phyloP scores from a whole-genome alignment of 192 early-diverging fungal species.

The Diversispora eburnea region DNA sequence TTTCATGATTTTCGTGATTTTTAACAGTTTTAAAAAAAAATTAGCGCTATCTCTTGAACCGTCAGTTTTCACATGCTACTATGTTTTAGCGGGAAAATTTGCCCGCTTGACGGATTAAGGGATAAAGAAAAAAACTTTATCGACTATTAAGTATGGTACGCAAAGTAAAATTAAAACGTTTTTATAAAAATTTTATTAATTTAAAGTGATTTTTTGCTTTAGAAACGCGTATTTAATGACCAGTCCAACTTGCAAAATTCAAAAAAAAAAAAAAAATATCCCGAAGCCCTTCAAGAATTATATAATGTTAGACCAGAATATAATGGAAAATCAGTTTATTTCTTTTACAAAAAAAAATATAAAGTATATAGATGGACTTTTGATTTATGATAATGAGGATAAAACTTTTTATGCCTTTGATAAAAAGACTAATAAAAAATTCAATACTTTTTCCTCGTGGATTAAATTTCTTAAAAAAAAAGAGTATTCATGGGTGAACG shows the following conservation, averaged over 20 bases:
- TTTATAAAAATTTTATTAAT: neutral
- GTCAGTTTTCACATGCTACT: too few species aligned
- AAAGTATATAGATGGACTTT: too few species aligned
- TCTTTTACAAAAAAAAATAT: neutral
- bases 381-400: too few species aligned
- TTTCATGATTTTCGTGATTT: too few species aligned
- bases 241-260: neutral
- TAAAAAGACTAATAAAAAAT: neutral
- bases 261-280: neutral
- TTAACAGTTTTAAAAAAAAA: too few species aligned
- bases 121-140: neutral
- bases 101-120: too few species aligned
- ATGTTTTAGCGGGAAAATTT: too few species aligned
- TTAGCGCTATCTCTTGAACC: too few species aligned
- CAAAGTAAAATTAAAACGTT: neutral
- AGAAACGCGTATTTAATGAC: neutral
- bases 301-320: neutral
- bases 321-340: neutral
- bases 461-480: neutral
- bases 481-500: neutral
- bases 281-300: neutral
- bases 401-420: too few species aligned
- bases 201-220: neutral
- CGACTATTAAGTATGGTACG: neutral
- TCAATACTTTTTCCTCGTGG: neutral